phyloP scores from a whole-genome alignment of 371 early-diverging fungal species.

The Rhizomucor pusillus region DNA sequence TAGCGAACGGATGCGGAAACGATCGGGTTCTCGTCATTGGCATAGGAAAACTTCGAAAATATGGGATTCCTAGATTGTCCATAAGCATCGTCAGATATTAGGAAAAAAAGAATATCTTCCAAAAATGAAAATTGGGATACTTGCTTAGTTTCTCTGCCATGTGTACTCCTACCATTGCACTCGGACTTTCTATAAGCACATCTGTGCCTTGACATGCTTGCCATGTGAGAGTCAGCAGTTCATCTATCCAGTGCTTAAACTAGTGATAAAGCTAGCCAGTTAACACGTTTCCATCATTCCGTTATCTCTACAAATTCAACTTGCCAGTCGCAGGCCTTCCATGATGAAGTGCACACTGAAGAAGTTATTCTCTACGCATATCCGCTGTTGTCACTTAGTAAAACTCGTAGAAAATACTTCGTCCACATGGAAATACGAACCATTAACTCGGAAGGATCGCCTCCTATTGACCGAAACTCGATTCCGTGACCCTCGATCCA shows the following conservation, averaged over 20 bases:
- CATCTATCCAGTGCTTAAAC: slow-evolving; percentile 78
- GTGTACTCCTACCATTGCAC: slow-evolving; percentile 79
- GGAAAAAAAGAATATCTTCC: not conserved
- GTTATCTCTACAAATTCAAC: slow-evolving; percentile 3
- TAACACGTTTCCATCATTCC: no score
- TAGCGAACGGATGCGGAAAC: slow-evolving; percentile 84
- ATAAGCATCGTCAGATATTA: no score
- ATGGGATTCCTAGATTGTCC: slow-evolving; percentile 60
- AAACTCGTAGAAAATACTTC: no score
- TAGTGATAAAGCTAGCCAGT: slow-evolving; percentile 34
- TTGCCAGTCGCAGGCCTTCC: slow-evolving; percentile 55
- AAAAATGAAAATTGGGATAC: no score
- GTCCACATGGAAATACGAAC: no score
- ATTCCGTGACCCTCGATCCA: slow-evolving; percentile 80
- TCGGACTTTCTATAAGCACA: slow-evolving; percentile 74
- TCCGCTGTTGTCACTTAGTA: no score
- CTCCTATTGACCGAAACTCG: slow-evolving; percentile 71
- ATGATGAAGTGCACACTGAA: slow-evolving; percentile 71
- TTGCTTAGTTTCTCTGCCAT: slow-evolving; percentile 70
- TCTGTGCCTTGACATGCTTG: slow-evolving; percentile 75
- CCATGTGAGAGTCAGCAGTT: slow-evolving; percentile 67
- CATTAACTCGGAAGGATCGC: slow-evolving; percentile 71
- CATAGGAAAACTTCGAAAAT: slow-evolving; percentile 76
- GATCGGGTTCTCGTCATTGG: slow-evolving; percentile 81
- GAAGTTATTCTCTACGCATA: slow-evolving; percentile 79